Percentiles rank a stretch among this genome's conserved stretches.
Conservation (phyloP, 371 early-diverging fungal species). For the Ordospora colligata region DNA sequence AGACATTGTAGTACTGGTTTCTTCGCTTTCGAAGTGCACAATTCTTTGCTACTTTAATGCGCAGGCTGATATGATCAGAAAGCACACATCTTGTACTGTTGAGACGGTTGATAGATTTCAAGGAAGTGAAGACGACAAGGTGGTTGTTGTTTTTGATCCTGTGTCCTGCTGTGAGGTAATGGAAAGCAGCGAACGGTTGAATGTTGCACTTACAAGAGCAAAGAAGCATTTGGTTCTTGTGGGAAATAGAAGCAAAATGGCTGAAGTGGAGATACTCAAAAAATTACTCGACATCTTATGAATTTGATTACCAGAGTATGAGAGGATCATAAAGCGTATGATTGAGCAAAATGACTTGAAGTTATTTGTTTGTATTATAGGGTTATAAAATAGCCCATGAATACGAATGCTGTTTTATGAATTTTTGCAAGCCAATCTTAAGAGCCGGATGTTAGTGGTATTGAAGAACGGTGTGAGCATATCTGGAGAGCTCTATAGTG, state of each 20-base stretch:
- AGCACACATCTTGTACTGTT: slow-evolving; percentile 39
- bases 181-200: slow-evolving; percentile 79
- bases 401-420: slow-evolving; percentile 80
- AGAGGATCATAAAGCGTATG: neutral
- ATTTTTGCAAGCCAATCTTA: slow-evolving; percentile 92
- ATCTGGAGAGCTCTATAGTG: slow-evolving; percentile 77
- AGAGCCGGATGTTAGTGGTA: slow-evolving; percentile 82
- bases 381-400: neutral
- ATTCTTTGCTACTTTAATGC: slow-evolving; percentile 74
- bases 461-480: slow-evolving; percentile 89
- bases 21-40: slow-evolving; percentile 70
- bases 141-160: slow-evolving; percentile 57
- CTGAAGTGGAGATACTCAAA: slow-evolving; percentile 26
- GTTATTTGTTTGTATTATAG: neutral
- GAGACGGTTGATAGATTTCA: slow-evolving; percentile 60
- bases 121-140: slow-evolving; percentile 57
- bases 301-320: neutral
- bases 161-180: slow-evolving; percentile 66
- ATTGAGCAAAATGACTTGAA: neutral
- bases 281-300: slow-evolving; percentile 8
- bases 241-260: slow-evolving; percentile 25
- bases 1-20: neutral
- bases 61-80: slow-evolving; percentile 67
- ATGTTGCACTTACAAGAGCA: slow-evolving; percentile 90
- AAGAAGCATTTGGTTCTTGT: slow-evolving; percentile 69